Evolutionary conservation across 2,329 filamentous ascomycete genomes (phyloP).

Genomic region (Pyricularia grisea): DNA sequence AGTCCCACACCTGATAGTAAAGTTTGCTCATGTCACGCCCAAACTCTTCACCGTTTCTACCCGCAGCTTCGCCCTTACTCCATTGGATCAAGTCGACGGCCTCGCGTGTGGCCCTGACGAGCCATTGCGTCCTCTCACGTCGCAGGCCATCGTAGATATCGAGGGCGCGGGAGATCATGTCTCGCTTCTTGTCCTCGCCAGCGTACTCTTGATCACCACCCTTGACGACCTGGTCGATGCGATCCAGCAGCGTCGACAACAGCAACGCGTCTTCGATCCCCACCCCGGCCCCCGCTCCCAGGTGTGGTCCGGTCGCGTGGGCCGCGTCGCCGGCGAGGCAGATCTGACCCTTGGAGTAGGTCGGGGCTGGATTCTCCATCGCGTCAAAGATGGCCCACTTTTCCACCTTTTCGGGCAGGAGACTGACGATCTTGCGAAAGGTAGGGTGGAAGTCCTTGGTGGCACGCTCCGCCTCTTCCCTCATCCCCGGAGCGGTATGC

Average conservation of each 20-base stretch:
- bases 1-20: slow-evolving; percentile 26
- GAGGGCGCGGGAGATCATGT: slow-evolving; percentile 20
- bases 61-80: slow-evolving; percentile 15
- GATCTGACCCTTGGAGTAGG: slow-evolving; percentile 28
- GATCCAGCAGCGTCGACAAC: slow-evolving; percentile 25
- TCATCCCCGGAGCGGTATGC: slow-evolving; percentile 25
- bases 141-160: slow-evolving; percentile 25
- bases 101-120: slow-evolving; percentile 28
- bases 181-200: background rate
- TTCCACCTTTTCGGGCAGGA: slow-evolving; percentile 38
- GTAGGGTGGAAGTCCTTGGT: slow-evolving; percentile 30
- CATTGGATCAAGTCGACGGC: slow-evolving; percentile 30
- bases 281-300: slow-evolving; percentile 45
- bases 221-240: background rate
- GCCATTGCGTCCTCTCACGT: slow-evolving; percentile 30
- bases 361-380: slow-evolving; percentile 31
- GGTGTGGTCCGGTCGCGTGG: slow-evolving; percentile 44
- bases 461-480: slow-evolving; percentile 27
- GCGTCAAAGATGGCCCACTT: slow-evolving; percentile 49
- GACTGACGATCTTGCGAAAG: slow-evolving; percentile 24
- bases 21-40: slow-evolving; percentile 24
- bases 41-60: slow-evolving; percentile 20
- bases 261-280: slow-evolving; percentile 45
- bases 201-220: too few relatives aligned
- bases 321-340: slow-evolving; percentile 47